These are phyloP conservation scores for Kodamaea fukazawae DNA, from an alignment of 805 yeast genomes.

Conservation along the genomic window DNA sequence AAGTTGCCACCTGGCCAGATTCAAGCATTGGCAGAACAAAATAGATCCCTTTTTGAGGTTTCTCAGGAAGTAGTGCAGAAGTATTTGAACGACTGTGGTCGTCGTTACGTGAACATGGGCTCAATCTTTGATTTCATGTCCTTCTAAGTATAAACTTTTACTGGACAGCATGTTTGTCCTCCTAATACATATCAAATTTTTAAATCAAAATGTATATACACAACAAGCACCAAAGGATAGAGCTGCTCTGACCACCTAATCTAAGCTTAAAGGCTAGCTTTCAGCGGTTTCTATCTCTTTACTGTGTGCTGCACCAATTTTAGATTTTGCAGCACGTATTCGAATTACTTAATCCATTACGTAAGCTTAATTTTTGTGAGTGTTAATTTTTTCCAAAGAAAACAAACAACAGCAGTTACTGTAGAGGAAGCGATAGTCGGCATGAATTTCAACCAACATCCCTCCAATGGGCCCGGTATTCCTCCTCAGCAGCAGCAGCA, in stretches of 20 bases:
- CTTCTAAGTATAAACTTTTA: background rate
- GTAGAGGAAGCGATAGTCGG: background rate
- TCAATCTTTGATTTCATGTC: constrained; percentile 54
- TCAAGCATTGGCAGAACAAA: constrained; percentile 77
- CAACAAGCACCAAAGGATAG: too few relatives aligned
- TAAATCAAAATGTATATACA: background rate
- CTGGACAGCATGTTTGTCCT: too few relatives aligned
- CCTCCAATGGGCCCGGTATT: constrained; percentile 18
- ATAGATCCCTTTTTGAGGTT: constrained; percentile 55
- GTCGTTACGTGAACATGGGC: constrained; percentile 85
- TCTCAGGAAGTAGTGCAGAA: constrained; percentile 61
- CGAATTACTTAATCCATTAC: background rate
- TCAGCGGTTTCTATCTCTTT: too few relatives aligned
- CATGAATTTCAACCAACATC: constrained; percentile 16
- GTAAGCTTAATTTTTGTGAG: background rate
- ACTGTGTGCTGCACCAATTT: too few relatives aligned
- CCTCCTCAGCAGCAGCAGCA: constrained; percentile 12
- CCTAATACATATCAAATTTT: too few relatives aligned
- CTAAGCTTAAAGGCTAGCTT: too few relatives aligned
- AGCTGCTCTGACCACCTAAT: too few relatives aligned
- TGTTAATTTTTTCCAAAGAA: background rate
- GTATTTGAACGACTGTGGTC: constrained; percentile 78
- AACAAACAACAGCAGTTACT: constrained; percentile 2
- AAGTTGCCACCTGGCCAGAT: constrained; percentile 51
- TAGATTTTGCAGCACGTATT: background rate